Base-by-base conservation (phyloP, 2,329 filamentous ascomycete genomes). In the Cladophialophora bantiana region DNA sequence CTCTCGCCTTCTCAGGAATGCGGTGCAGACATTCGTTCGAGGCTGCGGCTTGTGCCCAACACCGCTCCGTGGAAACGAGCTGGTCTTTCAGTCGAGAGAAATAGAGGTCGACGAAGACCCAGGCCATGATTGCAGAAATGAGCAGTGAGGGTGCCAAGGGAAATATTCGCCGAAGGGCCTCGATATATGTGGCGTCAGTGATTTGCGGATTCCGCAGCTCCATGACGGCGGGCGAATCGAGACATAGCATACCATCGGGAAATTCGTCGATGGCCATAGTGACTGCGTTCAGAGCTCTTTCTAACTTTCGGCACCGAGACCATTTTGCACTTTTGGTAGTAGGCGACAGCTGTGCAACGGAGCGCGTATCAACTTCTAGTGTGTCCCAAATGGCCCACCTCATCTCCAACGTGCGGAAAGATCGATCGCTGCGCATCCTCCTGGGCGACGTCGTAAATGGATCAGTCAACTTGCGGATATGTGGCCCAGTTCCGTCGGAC, bases 91-190 rank as follows among this genome's bases (percentile, higher is more conserved):
- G 20, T 13, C 56, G 48, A 34, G 56, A 56, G 35, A 70, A 67
- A 38, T 70, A 69, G n/a, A 68, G 18, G 50, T 72, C 71, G 13
- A 73, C 38, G 5, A 71, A 50, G 9, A 73, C 61, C 68, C 70
- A 73, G 18, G 70, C 71, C 13, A 65, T 64, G 9, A 72, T 62
- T n/a, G 63, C 62, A 1, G 66, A 69, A 4, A 71, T 35, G 12
- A 68, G 52, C 9, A 59, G 40, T 5, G 36, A 26, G 5, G 62
- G 53, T 13, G 64, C 66, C 7, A 45, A 36, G 3, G 69, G 69
- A 48, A 72, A 72, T 20, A 72, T 64, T 42, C 62, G 68, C 4
- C 56, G 18, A 6, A 72, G 55, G 4, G 57, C 56, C 7, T 67
- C 57, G n/a, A 70, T 56, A 26, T 69, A 68, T 18, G 36, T 62